Evolutionary conservation across 148 eudicot species (phyloP).

Genomic region (Linanthus parryae): DNA sequence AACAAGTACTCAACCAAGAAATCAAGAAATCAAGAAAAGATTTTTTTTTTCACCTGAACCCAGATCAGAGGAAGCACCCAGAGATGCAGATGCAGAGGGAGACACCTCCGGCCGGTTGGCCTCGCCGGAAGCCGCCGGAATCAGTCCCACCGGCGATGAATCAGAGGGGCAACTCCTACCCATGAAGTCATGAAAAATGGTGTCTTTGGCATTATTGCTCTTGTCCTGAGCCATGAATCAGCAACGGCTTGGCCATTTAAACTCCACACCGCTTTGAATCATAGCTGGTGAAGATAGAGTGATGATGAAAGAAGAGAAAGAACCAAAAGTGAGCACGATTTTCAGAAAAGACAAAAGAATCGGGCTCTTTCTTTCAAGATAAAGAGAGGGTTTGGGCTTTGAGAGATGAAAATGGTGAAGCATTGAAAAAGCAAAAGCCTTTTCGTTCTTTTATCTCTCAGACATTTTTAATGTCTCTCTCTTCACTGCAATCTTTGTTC

Average conservation of each 20-base stretch:
- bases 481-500: too few relatives aligned
- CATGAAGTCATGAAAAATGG: conserved; percentile 59
- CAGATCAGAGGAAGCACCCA: conserved; percentile 35
- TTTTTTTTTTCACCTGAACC: conserved; percentile 36
- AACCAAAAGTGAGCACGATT: conserved; percentile 27
- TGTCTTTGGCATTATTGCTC: conserved; percentile 27
- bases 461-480: not conserved
- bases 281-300: conserved; percentile 6
- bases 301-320: not conserved
- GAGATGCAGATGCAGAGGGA: conserved; percentile 29
- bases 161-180: conserved; percentile 27
- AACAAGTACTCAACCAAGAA: not conserved
- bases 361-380: not conserved
- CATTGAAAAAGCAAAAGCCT: conserved; percentile 40
- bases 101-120: conserved; percentile 24
- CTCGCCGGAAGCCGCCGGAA: conserved; percentile 11
- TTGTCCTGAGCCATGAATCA: conserved; percentile 24
- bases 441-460: conserved; percentile 9
- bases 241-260: conserved; percentile 22
- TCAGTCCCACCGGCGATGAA: conserved; percentile 20
- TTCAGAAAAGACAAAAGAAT: conserved; percentile 22
- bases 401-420: conserved; percentile 14
- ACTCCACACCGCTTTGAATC: conserved; percentile 11
- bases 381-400: not conserved
- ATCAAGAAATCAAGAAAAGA: not conserved